Conservation (phyloP, 139 green algal genomes). For the Tetraselmis chui region DNA sequence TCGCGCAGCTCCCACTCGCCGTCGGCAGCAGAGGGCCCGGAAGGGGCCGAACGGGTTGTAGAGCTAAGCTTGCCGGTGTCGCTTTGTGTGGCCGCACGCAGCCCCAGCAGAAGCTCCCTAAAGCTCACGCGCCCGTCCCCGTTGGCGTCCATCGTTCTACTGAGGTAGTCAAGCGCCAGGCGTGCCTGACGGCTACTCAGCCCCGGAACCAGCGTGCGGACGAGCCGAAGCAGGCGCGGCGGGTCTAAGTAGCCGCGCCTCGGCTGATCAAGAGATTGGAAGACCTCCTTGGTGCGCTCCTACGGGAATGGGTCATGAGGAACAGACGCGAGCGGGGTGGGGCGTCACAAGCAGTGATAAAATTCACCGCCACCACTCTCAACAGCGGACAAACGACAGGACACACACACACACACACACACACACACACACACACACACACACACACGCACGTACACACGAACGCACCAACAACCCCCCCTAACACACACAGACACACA, state of each 20-base stretch:
- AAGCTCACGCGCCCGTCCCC: slow-evolving; percentile 24
- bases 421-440: too few relatives aligned
- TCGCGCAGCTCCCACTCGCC: neutral
- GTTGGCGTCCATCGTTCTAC: slow-evolving; percentile 20
- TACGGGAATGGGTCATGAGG: too few relatives aligned
- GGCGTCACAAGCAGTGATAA: too few relatives aligned
- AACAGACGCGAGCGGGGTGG: too few relatives aligned
- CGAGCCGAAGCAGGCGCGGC: slow-evolving; percentile 18
- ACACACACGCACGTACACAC: too few relatives aligned
- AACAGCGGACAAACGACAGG: too few relatives aligned
- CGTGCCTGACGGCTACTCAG: slow-evolving; percentile 14
- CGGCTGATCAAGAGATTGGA: slow-evolving; percentile 15
- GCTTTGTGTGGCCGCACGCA: too few relatives aligned
- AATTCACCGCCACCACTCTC: too few relatives aligned
- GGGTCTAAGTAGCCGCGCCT: slow-evolving; percentile 22
- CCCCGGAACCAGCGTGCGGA: slow-evolving; percentile 18
- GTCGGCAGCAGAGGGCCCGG: neutral
- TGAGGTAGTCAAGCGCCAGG: neutral
- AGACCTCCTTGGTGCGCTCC: slow-evolving; percentile 3
- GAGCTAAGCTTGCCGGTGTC: slow-evolving; percentile 1
- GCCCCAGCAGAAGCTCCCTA: slow-evolving; percentile 18
- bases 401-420: too few relatives aligned
- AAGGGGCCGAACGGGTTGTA: neutral
- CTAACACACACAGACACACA: too few relatives aligned
- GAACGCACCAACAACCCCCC: too few relatives aligned